These are phyloP conservation scores for Colletotrichum godetiae DNA, from an alignment of 2,329 filamentous ascomycete genomes.

Conservation along the genomic window DNA sequence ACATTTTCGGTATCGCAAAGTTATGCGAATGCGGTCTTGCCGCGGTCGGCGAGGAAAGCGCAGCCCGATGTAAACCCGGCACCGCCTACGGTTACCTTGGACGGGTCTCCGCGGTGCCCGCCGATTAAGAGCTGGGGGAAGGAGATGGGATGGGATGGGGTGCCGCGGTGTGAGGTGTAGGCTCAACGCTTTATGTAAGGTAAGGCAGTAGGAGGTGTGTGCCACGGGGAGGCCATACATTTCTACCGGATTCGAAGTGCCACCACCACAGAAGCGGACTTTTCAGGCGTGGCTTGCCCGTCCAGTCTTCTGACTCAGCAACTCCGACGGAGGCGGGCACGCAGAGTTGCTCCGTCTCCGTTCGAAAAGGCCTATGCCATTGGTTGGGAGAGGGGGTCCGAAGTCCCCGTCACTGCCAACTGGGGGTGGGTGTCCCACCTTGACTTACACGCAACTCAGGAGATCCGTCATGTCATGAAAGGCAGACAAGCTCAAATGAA, in stretches of 20 bases:
- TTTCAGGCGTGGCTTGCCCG: neutral
- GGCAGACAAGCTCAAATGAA: constrained; percentile 3
- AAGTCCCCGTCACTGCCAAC: constrained; percentile 3
- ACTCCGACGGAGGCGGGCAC: constrained; percentile 32
- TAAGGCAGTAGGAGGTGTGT: neutral
- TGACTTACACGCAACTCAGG: constrained; percentile 32
- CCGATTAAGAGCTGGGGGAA: neutral
- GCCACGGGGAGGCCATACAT: neutral
- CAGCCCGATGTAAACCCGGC: constrained; percentile 5
- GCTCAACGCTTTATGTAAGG: no score
- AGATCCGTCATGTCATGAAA: constrained; percentile 12
- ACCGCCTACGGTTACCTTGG: neutral
- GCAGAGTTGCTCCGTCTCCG: constrained; percentile 5
- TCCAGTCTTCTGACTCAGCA: neutral
- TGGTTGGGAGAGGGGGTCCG: neutral
- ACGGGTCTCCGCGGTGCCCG: neutral
- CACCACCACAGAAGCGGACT: no score
- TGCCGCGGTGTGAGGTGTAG: no score
- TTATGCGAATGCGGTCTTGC: constrained; percentile 11
- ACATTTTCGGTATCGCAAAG: neutral
- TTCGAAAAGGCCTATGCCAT: neutral
- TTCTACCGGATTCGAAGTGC: no score
- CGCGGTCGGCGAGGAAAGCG: neutral
- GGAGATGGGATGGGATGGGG: no score
- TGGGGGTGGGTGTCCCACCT: neutral